Conservation (phyloP, 1,284 basidiomycete species). For the Ceratobasidium sp. region DNA sequence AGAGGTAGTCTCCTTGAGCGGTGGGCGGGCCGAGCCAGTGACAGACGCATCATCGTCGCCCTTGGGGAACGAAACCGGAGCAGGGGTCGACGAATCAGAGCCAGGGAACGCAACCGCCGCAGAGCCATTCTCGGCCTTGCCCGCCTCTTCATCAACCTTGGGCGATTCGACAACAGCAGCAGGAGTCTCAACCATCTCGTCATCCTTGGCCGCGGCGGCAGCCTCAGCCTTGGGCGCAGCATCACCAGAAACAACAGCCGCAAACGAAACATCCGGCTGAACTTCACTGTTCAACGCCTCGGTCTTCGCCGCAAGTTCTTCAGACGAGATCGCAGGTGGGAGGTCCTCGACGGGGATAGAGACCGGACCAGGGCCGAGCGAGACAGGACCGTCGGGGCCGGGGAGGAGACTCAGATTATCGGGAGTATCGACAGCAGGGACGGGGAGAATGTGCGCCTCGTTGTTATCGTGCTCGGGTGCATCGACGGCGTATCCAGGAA, state of each 20-base stretch:
- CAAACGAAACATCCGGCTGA: conserved; percentile 36
- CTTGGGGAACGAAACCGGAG: conserved; percentile 30
- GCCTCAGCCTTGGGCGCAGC: not conserved
- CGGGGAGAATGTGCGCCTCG: conserved; percentile 24
- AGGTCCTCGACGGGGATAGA: conserved; percentile 18
- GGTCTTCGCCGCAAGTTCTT: not conserved
- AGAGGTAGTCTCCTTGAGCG: conserved; percentile 13
- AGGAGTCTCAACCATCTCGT: not conserved
- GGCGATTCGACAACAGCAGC: not conserved
- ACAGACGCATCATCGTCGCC: conserved; percentile 22
- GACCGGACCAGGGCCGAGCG: conserved; percentile 7
- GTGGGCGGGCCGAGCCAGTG: conserved; percentile 18
- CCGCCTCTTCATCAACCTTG: conserved; percentile 9
- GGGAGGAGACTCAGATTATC: conserved; percentile 16
- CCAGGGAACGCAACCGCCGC: conserved; percentile 9
- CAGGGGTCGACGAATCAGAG: not conserved
- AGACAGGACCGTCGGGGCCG: not conserved
- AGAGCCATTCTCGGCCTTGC: not conserved
- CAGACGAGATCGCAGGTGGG: conserved; percentile 6
- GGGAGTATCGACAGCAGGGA: conserved; percentile 28
- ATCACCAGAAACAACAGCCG: conserved; percentile 33
- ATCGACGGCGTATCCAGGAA: conserved; percentile 31
- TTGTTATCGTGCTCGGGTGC: conserved; percentile 19
- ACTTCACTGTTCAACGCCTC: conserved; percentile 14
- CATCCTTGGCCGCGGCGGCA: not conserved